Conservation (phyloP, 2,329 filamentous ascomycete species). For the Sphaerulina vaccinii region DNA sequence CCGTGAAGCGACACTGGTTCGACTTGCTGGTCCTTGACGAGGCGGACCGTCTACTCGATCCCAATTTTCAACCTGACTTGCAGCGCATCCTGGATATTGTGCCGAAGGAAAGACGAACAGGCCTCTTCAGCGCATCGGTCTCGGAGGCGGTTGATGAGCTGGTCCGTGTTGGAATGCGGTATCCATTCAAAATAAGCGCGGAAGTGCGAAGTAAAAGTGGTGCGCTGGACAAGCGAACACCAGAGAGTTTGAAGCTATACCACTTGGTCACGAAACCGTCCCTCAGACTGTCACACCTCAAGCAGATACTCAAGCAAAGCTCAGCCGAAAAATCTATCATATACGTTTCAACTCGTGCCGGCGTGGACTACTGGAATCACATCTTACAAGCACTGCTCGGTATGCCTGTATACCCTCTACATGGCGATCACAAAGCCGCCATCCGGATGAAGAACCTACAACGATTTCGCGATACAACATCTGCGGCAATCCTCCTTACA, state of each 20-base stretch:
- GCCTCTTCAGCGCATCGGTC: conserved; percentile 92
- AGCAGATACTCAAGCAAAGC: conserved; percentile 62
- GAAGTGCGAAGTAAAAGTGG: conserved; percentile 78
- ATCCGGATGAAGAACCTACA: conserved; percentile 86
- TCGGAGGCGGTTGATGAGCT: conserved; percentile 92
- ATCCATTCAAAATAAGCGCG: conserved; percentile 92
- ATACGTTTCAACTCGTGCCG: conserved; percentile 90
- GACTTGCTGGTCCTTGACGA: conserved; percentile 92
- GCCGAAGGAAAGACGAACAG: conserved; percentile 90
- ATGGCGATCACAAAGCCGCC: conserved; percentile 87
- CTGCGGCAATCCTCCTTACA: conserved; percentile 79
- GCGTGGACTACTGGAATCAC: conserved; percentile 90
- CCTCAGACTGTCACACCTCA: conserved; percentile 75
- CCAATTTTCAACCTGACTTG: conserved; percentile 90
- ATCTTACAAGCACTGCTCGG: conserved; percentile 70
- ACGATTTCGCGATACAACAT: conserved; percentile 71
- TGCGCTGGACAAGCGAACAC: conserved; percentile 80
- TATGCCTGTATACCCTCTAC: conserved; percentile 74
- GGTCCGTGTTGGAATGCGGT: conserved; percentile 84
- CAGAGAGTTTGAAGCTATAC: conserved; percentile 87
- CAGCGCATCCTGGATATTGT: conserved; percentile 79
- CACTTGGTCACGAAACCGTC: conserved; percentile 74
- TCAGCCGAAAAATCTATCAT: conserved; percentile 79
- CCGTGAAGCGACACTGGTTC: conserved; percentile 53
- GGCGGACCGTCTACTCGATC: conserved; percentile 85